Conservation (phyloP, 106 monocot species). For the Gastrodia elata region DNA sequence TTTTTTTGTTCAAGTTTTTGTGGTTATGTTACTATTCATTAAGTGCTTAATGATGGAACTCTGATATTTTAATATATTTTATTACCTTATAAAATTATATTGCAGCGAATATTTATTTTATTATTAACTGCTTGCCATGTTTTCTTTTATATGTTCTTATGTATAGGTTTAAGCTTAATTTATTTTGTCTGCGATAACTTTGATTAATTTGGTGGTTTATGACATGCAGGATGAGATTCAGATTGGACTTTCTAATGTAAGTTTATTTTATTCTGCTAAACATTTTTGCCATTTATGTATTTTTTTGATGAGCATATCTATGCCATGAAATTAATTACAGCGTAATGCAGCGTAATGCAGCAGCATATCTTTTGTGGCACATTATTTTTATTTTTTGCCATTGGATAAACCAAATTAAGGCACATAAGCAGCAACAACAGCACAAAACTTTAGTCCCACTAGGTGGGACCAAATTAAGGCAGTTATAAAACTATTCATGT, state of each 20-base stretch:
- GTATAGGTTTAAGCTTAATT: background rate
- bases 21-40: background rate
- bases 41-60: background rate
- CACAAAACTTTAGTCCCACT: no score
- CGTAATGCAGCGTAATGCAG: background rate
- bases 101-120: no score
- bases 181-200: background rate
- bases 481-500: no score
- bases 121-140: no score
- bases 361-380: no score
- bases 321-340: background rate
- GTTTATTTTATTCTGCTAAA: background rate
- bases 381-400: background rate
- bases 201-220: conserved; percentile 1
- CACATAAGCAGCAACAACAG: no score
- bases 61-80: no score
- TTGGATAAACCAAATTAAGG: background rate
- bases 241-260: conserved; percentile 7
- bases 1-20: background rate
- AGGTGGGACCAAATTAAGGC: no score
- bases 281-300: background rate
- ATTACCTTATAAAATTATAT: no score
- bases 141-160: background rate
- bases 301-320: background rate
- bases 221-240: conserved; percentile 8